Percentiles rank a stretch among this genome's conserved stretches.
phyloP scores from a whole-genome alignment of 176 grass and related monocot species.

The Hsuehochloa calcarea region DNA sequence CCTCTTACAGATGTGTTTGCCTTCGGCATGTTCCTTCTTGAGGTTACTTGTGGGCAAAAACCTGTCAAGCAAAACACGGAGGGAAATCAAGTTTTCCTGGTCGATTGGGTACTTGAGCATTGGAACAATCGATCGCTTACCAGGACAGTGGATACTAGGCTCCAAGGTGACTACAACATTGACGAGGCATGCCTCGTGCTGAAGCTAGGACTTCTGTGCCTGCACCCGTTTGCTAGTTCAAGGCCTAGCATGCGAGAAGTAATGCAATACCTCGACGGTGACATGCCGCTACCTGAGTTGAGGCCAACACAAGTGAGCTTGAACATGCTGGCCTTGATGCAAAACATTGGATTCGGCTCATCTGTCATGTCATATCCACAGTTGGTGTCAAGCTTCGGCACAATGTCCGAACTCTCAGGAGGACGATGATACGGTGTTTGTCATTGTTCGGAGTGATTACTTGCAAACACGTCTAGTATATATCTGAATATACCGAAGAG shows the following conservation, averaged over 20 bases:
- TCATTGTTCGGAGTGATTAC: no score
- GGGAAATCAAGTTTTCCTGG: no score
- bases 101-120: no score
- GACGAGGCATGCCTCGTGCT: conserved; percentile 19
- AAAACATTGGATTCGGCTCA: not conserved
- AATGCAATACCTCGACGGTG: conserved; percentile 10
- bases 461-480: no score
- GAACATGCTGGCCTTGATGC: not conserved
- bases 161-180: not conserved
- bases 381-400: not conserved
- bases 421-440: not conserved
- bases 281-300: not conserved
- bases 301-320: not conserved
- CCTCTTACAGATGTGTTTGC: no score
- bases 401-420: not conserved
- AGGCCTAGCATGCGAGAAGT: conserved; percentile 26
- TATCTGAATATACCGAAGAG: no score
- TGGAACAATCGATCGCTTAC: no score
- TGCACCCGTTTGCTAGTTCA: not conserved
- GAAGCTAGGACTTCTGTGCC: conserved; percentile 21
- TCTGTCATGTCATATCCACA: not conserved
- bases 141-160: no score
- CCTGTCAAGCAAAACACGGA: no score
- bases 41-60: no score
- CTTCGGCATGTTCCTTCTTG: no score